A percentile compares a stretch with the other conserved stretches of the same genome.
phyloP scores from a whole-genome alignment of 176 grass and related monocot genomes.

The Luzula sylvatica region DNA sequence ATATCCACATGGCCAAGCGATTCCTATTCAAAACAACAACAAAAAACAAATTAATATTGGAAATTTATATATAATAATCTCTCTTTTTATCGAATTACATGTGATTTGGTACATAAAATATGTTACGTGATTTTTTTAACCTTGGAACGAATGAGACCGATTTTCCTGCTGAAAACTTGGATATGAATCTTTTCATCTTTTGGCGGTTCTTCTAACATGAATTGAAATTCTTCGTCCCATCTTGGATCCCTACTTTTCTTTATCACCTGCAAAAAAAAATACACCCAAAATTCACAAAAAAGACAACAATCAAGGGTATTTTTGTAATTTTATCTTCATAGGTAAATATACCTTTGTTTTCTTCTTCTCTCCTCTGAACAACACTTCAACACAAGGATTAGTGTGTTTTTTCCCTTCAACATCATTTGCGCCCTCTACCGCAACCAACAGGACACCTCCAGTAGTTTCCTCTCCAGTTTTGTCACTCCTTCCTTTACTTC shows the following conservation, averaged over 20 bases:
- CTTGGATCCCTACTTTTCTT: slow-evolving; percentile 83
- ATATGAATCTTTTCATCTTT: slow-evolving; percentile 52
- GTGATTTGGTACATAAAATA: neutral
- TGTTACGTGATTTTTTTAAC: slow-evolving; percentile 8
- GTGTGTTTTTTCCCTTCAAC: slow-evolving; percentile 84
- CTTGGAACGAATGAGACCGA: slow-evolving; percentile 28
- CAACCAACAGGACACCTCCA: slow-evolving; percentile 58
- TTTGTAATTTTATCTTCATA: too few relatives aligned
- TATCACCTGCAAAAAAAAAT: slow-evolving; percentile 36
- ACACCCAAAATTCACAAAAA: neutral
- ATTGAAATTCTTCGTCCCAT: slow-evolving; percentile 89
- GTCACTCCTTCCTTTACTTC: neutral
- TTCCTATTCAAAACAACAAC: slow-evolving; percentile 38
- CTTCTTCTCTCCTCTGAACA: slow-evolving; percentile 73
- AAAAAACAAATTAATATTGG: neutral
- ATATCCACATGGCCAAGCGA: slow-evolving; percentile 63
- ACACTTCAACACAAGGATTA: slow-evolving; percentile 60
- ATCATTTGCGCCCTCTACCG: slow-evolving; percentile 62
- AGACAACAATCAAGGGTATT: too few relatives aligned
- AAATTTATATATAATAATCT: too few relatives aligned
- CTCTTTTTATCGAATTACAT: too few relatives aligned
- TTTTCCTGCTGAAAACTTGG: slow-evolving; percentile 46
- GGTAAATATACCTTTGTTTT: slow-evolving; percentile 53
- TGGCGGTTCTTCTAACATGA: slow-evolving; percentile 61
- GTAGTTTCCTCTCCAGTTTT: neutral